A percentile compares a stretch with the other conserved stretches of the same genome.
Conservation (phyloP, 2,329 filamentous ascomycete genomes). For the Penicillium paneum region DNA sequence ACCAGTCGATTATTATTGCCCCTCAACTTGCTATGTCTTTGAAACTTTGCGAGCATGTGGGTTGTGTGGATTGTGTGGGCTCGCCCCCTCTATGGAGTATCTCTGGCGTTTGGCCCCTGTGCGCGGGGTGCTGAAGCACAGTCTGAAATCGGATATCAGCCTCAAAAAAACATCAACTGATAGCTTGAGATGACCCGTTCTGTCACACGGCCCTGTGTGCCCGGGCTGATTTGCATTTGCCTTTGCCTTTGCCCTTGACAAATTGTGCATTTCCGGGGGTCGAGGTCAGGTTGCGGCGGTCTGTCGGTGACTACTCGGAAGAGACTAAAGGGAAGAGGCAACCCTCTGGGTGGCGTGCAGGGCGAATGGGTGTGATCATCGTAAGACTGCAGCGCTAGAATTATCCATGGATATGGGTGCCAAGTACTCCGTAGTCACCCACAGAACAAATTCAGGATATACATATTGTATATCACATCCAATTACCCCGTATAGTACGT, state of each 20-base stretch:
- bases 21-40: background rate
- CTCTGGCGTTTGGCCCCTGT: conserved; percentile 1
- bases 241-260: background rate
- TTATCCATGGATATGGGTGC: conserved; percentile 4
- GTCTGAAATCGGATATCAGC: conserved; percentile 6
- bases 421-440: background rate
- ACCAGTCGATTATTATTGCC: background rate
- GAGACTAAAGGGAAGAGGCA: background rate
- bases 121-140: conserved; percentile 1
- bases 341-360: conserved; percentile 2
- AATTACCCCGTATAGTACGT: background rate
- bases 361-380: background rate
- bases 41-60: background rate
- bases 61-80: background rate
- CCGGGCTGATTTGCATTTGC: conserved; percentile 1
- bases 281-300: background rate
- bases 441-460: background rate
- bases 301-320: background rate
- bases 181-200: conserved; percentile 2
- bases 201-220: conserved; percentile 4
- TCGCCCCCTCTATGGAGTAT: background rate
- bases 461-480: background rate
- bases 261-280: background rate
- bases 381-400: background rate
- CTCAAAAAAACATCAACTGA: conserved; percentile 8